Conservation (phyloP, 495 filamentous ascomycete genomes). For the Penicillium canariense region DNA sequence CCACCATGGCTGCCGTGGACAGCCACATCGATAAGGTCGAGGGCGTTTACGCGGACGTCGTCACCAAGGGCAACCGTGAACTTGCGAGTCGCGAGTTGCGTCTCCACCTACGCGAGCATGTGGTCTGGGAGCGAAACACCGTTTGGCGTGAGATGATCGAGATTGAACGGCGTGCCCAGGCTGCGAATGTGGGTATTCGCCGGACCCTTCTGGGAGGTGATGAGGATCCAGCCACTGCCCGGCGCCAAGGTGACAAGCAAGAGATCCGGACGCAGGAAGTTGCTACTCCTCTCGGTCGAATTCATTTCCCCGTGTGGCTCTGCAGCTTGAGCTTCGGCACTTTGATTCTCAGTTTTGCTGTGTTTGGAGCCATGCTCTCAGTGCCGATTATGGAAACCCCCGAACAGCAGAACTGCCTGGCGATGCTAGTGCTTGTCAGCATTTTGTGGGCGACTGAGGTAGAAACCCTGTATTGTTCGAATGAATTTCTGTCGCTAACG, state of each 20-base stretch:
- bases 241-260: conserved; percentile 81
- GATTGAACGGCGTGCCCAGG: conserved; percentile 93
- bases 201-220: conserved; percentile 77
- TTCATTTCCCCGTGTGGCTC: conserved; percentile 76
- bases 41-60: conserved; percentile 72
- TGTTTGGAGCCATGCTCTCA: conserved; percentile 71
- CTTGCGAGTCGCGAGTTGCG: conserved; percentile 80
- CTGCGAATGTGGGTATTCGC: conserved; percentile 81
- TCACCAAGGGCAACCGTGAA: conserved; percentile 73
- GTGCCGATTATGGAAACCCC: conserved; percentile 75
- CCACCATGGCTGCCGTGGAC: conserved; percentile 67
- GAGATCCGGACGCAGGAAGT: conserved; percentile 64
- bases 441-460: conserved; percentile 96
- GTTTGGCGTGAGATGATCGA: conserved; percentile 99
- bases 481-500: conserved; percentile 19
- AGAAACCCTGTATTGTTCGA: conserved; percentile 23
- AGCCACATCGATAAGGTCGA: conserved; percentile 71
- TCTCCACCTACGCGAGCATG: conserved; percentile 91
- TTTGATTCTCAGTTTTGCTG: conserved; percentile 63
- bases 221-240: conserved; percentile 62
- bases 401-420: conserved; percentile 94
- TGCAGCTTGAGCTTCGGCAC: conserved; percentile 76
- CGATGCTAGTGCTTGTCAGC: conserved; percentile 90
- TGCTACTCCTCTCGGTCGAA: conserved; percentile 74
- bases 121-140: conserved; percentile 98